Evolutionary conservation across 1,284 basidiomycete species (phyloP).

Genomic region (Cryptococcus hybrid): DNA sequence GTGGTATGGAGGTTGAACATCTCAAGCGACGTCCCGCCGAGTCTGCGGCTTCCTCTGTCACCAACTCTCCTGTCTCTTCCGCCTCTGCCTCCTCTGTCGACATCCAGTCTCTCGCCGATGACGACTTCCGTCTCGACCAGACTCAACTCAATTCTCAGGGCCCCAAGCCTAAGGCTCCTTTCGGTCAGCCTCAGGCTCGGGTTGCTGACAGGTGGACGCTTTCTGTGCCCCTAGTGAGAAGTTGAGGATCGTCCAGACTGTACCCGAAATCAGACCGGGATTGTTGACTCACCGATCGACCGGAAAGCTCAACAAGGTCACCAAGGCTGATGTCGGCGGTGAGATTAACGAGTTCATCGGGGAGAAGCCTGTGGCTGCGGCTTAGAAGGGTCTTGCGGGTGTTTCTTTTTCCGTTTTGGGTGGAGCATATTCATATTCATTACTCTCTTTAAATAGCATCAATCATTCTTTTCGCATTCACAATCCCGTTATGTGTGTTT

Average conservation of each 20-base stretch:
- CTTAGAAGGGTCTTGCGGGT: neutral
- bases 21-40: conserved; percentile 39
- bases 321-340: conserved; percentile 23
- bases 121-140: conserved; percentile 26
- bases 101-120: conserved; percentile 31
- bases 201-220: conserved; percentile 43
- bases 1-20: conserved; percentile 67
- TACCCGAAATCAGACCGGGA: conserved; percentile 44
- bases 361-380: conserved; percentile 7
- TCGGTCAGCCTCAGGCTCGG: conserved; percentile 43
- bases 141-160: conserved; percentile 39
- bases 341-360: conserved; percentile 32
- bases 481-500: no score
- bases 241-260: conserved; percentile 37
- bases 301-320: conserved; percentile 14
- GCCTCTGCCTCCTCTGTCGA: conserved; percentile 42
- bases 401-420: conserved; percentile 1
- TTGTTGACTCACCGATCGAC: conserved; percentile 16
- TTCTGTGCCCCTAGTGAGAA: conserved; percentile 48
- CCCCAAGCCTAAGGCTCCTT: conserved; percentile 28
- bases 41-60: conserved; percentile 28
- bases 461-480: no score
- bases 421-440: neutral
- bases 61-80: conserved; percentile 30
- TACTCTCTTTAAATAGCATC: no score